Conservation (phyloP, 805 yeast species). For the Barnettozyma californica region DNA sequence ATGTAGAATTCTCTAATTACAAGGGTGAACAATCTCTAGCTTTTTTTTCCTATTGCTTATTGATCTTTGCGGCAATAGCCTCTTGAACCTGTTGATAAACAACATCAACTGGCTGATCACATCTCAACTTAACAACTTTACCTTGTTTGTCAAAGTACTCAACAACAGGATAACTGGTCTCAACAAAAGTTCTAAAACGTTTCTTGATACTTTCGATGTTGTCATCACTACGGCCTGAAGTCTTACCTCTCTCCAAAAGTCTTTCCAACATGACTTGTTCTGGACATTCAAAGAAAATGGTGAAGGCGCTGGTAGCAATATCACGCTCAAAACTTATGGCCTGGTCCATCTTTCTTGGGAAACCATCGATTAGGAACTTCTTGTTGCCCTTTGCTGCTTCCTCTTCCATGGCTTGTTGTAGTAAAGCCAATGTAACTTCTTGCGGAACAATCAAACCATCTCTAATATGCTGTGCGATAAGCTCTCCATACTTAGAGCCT, state of each 20-base stretch:
- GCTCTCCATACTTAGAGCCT: constrained; percentile 78
- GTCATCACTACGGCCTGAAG: constrained; percentile 92
- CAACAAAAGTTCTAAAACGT: constrained; percentile 80
- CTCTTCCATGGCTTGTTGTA: constrained; percentile 71
- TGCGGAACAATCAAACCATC: constrained; percentile 95
- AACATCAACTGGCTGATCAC: constrained; percentile 74
- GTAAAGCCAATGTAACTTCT: constrained; percentile 75
- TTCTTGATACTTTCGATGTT: constrained; percentile 86
- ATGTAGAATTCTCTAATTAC: neutral
- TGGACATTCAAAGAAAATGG: constrained; percentile 77
- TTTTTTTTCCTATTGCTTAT: neutral
- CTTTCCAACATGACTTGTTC: constrained; percentile 80
- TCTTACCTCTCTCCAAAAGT: constrained; percentile 85
- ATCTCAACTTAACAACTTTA: constrained; percentile 71
- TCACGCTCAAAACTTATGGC: constrained; percentile 86
- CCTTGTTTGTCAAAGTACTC: constrained; percentile 69
- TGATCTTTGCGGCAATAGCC: constrained; percentile 48
- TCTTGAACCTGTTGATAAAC: constrained; percentile 67
- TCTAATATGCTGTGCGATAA: constrained; percentile 77
- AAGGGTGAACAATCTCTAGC: neutral
- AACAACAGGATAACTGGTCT: constrained; percentile 92
- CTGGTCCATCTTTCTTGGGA: constrained; percentile 98
- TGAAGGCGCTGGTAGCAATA: constrained; percentile 64
- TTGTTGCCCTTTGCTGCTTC: constrained; percentile 42
- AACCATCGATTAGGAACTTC: constrained; percentile 84